Percentiles rank a stretch among this genome's conserved stretches.
phyloP scores from a whole-genome alignment of 129 eudicot genomes.

The Helianthus annuus region DNA sequence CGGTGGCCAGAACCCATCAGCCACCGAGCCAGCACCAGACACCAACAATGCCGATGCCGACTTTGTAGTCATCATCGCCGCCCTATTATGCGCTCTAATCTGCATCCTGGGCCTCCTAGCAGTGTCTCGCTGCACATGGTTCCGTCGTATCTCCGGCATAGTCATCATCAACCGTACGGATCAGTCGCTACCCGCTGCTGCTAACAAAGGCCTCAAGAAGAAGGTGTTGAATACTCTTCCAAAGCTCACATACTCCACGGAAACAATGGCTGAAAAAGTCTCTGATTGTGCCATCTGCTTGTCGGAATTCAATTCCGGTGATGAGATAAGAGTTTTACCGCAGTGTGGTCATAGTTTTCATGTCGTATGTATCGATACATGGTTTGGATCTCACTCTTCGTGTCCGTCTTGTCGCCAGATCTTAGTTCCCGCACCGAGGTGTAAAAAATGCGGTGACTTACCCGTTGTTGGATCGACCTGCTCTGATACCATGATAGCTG shows the following conservation, averaged over 20 bases:
- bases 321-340: slow-evolving; percentile 68
- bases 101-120: slow-evolving; percentile 86
- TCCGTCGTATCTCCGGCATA: slow-evolving; percentile 57
- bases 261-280: slow-evolving; percentile 33
- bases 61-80: slow-evolving; percentile 79
- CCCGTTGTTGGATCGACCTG: slow-evolving; percentile 28
- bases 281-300: slow-evolving; percentile 79
- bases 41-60: slow-evolving; percentile 43
- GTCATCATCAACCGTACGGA: slow-evolving; percentile 24
- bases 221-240: slow-evolving; percentile 69
- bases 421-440: slow-evolving; percentile 52
- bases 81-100: slow-evolving; percentile 75
- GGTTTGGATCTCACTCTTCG: slow-evolving; percentile 84
- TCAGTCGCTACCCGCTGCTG: slow-evolving; percentile 40
- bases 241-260: slow-evolving; percentile 47
- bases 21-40: slow-evolving; percentile 6
- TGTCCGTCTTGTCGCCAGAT: slow-evolving; percentile 87
- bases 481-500: slow-evolving; percentile 10
- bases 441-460: slow-evolving; percentile 64
- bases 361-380: slow-evolving; percentile 66
- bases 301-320: slow-evolving; percentile 67
- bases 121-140: slow-evolving; percentile 83
- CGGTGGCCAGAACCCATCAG: slow-evolving; percentile 31
- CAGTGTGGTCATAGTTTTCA: slow-evolving; percentile 79
- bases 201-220: slow-evolving; percentile 78